These are phyloP conservation scores for Ceratocystiopsis minuta DNA, from an alignment of 2,329 filamentous ascomycete species.

Conservation along the genomic window DNA sequence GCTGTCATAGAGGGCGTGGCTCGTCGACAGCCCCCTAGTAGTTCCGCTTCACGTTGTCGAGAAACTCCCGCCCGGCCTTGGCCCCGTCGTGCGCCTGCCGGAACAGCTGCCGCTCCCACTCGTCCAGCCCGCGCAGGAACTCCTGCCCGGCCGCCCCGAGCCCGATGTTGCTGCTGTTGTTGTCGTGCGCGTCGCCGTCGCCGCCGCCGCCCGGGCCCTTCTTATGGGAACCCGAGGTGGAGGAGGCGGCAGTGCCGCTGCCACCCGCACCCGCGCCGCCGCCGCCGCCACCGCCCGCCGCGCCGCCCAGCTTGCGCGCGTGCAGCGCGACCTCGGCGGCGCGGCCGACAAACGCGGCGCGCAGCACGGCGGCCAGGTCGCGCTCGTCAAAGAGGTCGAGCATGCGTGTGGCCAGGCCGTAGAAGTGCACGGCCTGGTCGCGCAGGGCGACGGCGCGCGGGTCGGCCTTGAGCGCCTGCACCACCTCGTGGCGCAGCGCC, in stretches of 20 bases:
- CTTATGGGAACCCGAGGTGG: not conserved
- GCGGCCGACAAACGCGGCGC: conserved; percentile 63
- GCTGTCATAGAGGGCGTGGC: no score
- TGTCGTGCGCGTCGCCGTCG: conserved; percentile 38
- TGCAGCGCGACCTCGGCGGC: conserved; percentile 75
- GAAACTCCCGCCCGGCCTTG: conserved; percentile 52
- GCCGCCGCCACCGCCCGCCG: conserved; percentile 26
- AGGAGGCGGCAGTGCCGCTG: not conserved
- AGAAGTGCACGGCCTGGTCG: conserved; percentile 72
- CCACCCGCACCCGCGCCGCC: conserved; percentile 19
- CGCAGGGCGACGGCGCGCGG: conserved; percentile 70
- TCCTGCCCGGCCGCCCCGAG: conserved; percentile 51
- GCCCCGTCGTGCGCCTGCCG: conserved; percentile 56
- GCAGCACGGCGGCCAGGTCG: conserved; percentile 56
- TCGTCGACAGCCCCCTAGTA: conserved; percentile 5
- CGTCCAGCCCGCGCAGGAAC: conserved; percentile 74
- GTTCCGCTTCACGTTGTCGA: conserved; percentile 38
- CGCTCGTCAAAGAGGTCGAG: conserved; percentile 77
- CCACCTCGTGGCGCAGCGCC: conserved; percentile 58
- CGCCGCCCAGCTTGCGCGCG: conserved; percentile 66
- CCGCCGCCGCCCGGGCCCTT: conserved; percentile 18
- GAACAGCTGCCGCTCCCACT: conserved; percentile 69
- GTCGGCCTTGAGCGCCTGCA: conserved; percentile 83
- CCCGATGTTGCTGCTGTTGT: conserved; percentile 26
- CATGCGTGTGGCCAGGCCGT: conserved; percentile 67